Conservation (phyloP, 257 asterid genomes). For the Lavandula angustifolia region DNA sequence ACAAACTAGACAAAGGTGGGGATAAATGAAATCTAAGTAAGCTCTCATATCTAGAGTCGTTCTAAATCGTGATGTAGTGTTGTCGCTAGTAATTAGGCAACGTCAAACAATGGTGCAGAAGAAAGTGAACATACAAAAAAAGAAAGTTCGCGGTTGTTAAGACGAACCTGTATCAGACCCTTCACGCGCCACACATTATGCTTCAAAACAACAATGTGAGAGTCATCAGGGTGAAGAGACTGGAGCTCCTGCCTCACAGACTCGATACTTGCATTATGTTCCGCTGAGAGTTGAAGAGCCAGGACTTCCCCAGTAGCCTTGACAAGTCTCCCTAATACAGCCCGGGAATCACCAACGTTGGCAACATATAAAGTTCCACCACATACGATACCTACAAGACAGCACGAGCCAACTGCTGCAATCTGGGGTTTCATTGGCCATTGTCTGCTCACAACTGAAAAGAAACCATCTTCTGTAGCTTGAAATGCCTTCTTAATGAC, state of each 20-base stretch:
- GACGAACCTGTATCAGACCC: constrained; percentile 81
- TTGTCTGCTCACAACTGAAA: constrained; percentile 58
- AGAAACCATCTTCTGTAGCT: constrained; percentile 69
- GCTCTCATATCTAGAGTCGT: constrained; percentile 12
- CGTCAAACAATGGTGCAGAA: not conserved
- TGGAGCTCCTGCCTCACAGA: constrained; percentile 78
- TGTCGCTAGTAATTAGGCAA: not conserved
- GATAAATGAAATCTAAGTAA: constrained; percentile 1
- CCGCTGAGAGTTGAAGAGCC: constrained; percentile 70
- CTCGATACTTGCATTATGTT: constrained; percentile 74
- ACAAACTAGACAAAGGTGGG: not conserved
- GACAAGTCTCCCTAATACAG: constrained; percentile 74
- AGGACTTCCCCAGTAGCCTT: constrained; percentile 68
- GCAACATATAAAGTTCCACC: constrained; percentile 71
- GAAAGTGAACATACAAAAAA: not conserved
- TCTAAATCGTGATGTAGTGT: not conserved
- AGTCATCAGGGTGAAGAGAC: constrained; percentile 75
- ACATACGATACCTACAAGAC: constrained; percentile 80
- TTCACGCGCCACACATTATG: constrained; percentile 92
- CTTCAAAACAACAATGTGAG: constrained; percentile 74
- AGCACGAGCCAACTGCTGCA: constrained; percentile 88
- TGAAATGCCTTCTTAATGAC: constrained; percentile 65
- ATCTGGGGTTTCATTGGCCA: constrained; percentile 68
- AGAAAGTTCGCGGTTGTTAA: too few relatives aligned
- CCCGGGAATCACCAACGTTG: constrained; percentile 85